Conservation (phyloP, 139 green algal genomes). For the Ettlia oleoabundans region DNA sequence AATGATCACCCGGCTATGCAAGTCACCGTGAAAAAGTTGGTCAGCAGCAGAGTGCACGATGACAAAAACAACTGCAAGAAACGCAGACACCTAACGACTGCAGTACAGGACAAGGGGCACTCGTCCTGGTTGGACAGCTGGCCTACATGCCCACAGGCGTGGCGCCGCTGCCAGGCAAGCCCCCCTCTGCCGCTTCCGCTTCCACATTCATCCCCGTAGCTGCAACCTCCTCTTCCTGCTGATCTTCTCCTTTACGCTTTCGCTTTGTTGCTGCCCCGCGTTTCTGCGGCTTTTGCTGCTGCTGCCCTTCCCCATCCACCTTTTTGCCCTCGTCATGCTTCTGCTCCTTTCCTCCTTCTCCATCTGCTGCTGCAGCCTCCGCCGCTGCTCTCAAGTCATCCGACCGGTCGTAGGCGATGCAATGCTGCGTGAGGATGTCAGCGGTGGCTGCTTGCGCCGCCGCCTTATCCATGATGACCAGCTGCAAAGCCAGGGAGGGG, state of each 20-base stretch:
- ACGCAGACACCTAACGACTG: no score
- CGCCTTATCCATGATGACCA: slow-evolving; percentile 59
- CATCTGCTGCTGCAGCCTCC: background rate
- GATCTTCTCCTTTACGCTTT: no score
- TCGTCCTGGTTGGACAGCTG: background rate
- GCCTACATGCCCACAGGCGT: background rate
- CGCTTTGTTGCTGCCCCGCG: no score
- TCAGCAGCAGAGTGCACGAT: background rate
- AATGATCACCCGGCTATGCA: no score
- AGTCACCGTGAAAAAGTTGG: no score
- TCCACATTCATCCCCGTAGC: background rate
- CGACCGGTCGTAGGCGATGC: slow-evolving; percentile 77
- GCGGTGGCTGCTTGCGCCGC: slow-evolving; percentile 50
- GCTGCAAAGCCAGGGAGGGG: slow-evolving; percentile 41
- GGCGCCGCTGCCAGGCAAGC: background rate
- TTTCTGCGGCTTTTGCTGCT: no score
- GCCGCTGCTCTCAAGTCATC: slow-evolving; percentile 55
- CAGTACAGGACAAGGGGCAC: no score
- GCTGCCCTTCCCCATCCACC: no score
- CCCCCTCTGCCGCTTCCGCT: background rate
- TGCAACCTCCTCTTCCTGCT: no score
- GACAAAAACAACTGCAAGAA: background rate
- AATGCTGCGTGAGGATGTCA: slow-evolving; percentile 68
- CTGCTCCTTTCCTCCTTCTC: background rate
- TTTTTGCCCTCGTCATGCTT: background rate